Conservation (phyloP, 2,329 filamentous ascomycete genomes). For the Calonectria ilicicola region DNA sequence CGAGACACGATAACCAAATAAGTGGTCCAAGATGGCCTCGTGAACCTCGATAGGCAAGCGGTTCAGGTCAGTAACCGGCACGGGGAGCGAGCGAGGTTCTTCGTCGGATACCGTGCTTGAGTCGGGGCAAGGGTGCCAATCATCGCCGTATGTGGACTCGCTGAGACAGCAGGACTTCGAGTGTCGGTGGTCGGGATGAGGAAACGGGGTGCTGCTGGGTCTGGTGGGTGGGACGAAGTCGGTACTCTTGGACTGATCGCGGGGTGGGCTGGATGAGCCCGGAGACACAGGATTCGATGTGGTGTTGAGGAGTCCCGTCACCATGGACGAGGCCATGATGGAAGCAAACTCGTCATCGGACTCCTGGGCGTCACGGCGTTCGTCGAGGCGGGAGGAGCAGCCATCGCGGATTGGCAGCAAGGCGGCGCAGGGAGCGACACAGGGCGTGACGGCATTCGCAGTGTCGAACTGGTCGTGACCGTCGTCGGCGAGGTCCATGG, state of each 20-base stretch:
- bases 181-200: constrained; percentile 62
- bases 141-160: constrained; percentile 37
- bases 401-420: constrained; percentile 39
- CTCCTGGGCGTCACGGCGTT: constrained; percentile 30
- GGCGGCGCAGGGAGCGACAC: constrained; percentile 32
- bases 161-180: constrained; percentile 44
- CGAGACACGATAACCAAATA: constrained; percentile 77
- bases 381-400: constrained; percentile 33
- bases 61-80: constrained; percentile 52
- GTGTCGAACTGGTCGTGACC: constrained; percentile 24
- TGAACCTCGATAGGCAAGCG: constrained; percentile 77
- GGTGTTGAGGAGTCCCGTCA: constrained; percentile 51
- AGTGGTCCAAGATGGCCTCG: constrained; percentile 76
- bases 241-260: constrained; percentile 58
- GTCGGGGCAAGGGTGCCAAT: constrained; percentile 29
- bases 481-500: constrained; percentile 42
- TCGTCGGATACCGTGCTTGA: constrained; percentile 32
- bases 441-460: constrained; percentile 22
- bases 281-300: constrained; percentile 68
- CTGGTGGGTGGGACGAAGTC: constrained; percentile 54
- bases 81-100: constrained; percentile 30
- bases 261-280: constrained; percentile 64
- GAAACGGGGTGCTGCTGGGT: constrained; percentile 71
- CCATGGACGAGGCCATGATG: constrained; percentile 52
- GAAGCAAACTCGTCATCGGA: constrained; percentile 50